Percentiles rank a stretch among this genome's conserved stretches.
These are phyloP conservation scores for Fusarium guadeloupense DNA, from an alignment of 2,329 filamentous ascomycete species.

Conservation along the genomic window DNA sequence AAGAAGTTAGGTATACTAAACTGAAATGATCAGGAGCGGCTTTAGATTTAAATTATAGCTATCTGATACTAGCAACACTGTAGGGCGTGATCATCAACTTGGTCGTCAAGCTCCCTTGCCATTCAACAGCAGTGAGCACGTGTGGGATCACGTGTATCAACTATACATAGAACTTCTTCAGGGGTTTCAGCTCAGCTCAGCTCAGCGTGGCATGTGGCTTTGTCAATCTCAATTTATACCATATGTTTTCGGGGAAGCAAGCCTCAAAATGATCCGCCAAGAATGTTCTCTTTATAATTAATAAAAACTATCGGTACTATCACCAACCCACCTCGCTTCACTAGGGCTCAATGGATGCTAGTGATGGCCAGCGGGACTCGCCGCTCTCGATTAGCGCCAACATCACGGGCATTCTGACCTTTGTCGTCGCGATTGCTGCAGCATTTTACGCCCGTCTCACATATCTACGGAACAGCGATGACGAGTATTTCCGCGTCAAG, in stretches of 20 bases:
- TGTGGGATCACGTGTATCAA: slow-evolving; percentile 13
- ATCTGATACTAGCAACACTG: not conserved
- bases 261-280: not conserved
- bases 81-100: too few species aligned
- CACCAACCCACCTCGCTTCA: not conserved
- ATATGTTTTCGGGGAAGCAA: not conserved
- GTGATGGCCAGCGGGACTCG: slow-evolving; percentile 48
- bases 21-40: not conserved
- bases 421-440: slow-evolving; percentile 56
- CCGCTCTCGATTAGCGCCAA: slow-evolving; percentile 57
- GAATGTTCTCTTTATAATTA: not conserved
- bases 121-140: too few species aligned
- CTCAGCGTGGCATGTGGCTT: not conserved
- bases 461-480: slow-evolving; percentile 57
- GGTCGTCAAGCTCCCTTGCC: too few species aligned
- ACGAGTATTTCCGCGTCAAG: slow-evolving; percentile 59
- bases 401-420: slow-evolving; percentile 58
- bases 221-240: too few species aligned
- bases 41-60: not conserved
- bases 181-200: not conserved
- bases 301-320: not conserved
- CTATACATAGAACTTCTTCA: not conserved
- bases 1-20: not conserved
- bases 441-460: slow-evolving; percentile 55
- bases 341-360: slow-evolving; percentile 38